Base-by-base conservation (phyloP, 306 rosid species). In the Notholithocarpus densiflorus region DNA sequence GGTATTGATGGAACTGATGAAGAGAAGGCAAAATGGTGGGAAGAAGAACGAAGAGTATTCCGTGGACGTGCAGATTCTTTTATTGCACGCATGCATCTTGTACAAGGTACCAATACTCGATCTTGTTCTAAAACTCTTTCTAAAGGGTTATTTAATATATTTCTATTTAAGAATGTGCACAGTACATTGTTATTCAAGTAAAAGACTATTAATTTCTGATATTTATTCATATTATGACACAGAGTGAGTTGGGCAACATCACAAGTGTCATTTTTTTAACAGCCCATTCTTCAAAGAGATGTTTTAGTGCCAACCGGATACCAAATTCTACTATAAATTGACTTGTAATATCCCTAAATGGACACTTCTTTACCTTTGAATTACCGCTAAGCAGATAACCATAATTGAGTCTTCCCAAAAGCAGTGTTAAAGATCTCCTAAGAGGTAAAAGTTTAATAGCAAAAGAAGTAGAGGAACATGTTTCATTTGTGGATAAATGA, bases 71-170 rank as follows among this genome's bases (percentile, higher is more conserved):
- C 94, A 31, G 98, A 96, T 81, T 91, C 98, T 79, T 96, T 96
- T 84, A 92, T 96, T 13, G 98, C 98, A 56, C 80, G 97, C 66
- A 96, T 96, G 99, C 99, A 88, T 90, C 99, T 93, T 34, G 99
- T 96, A 78, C 99, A 96, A 96, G 99, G 99, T 96, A 90, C 82
- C 77, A 75, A 29, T 51, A 15, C 80, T 66, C 8, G 6, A 61
- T 57, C 34, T 43, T 62, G 8, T 31, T 72, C 66, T 23, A 54
- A 65, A 77, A 57, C 59, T 23, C 29, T 76, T 77, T 56, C 70
- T 74, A 74, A 7, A 20, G 1, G 72, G 56, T 77, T 79, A 74
- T 72, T 6, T 60, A 14, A 60, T 43, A 43, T 27, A 13, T 52
- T 20, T 70, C 69, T 78, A 31, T 18, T 18, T 64, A 61, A 29